Percentiles rank a stretch among this genome's conserved stretches.
phyloP scores from a whole-genome alignment of 768 basidiomycete genomes.

The Tylopilus vinaceipallidus region DNA sequence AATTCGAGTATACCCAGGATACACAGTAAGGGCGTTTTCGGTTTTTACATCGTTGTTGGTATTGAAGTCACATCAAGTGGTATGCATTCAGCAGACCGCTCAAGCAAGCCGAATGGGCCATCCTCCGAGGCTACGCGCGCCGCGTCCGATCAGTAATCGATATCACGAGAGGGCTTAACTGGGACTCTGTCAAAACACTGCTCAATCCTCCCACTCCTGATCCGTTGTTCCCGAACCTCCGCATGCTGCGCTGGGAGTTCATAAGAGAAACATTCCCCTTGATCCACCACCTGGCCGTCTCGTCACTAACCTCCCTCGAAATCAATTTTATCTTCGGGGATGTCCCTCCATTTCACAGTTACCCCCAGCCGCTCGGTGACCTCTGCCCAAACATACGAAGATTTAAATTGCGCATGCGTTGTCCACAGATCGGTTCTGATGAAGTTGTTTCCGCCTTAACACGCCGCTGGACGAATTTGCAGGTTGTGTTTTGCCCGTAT shows the following conservation, averaged over 20 bases:
- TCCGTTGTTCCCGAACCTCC: constrained; percentile 21
- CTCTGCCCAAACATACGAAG: constrained; percentile 13
- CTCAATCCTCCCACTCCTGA: constrained; percentile 14
- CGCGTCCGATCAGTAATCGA: constrained; percentile 6
- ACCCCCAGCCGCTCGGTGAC: constrained; percentile 15
- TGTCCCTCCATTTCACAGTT: constrained; percentile 15
- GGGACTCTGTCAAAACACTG: constrained; percentile 11
- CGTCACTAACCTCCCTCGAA: constrained; percentile 17
- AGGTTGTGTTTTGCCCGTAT: constrained; percentile 12
- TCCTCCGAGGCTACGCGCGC: constrained; percentile 3
- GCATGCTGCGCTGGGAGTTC: constrained; percentile 21
- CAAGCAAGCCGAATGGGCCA: constrained; percentile 1
- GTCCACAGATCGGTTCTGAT: constrained; percentile 9
- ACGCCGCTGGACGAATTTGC: constrained; percentile 16
- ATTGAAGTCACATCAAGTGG: neutral
- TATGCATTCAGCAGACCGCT: constrained; percentile 7
- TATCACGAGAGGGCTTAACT: constrained; percentile 14
- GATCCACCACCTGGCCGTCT: constrained; percentile 15
- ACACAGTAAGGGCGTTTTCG: neutral
- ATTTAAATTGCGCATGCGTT: constrained; percentile 13
- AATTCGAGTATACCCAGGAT: neutral
- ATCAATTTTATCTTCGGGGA: constrained; percentile 22
- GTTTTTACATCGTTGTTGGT: neutral
- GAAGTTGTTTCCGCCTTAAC: constrained; percentile 14
- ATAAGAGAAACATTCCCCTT: constrained; percentile 12